These are phyloP conservation scores for Solanum sejunctum DNA, from an alignment of 257 asterid species.

Conservation along the genomic window DNA sequence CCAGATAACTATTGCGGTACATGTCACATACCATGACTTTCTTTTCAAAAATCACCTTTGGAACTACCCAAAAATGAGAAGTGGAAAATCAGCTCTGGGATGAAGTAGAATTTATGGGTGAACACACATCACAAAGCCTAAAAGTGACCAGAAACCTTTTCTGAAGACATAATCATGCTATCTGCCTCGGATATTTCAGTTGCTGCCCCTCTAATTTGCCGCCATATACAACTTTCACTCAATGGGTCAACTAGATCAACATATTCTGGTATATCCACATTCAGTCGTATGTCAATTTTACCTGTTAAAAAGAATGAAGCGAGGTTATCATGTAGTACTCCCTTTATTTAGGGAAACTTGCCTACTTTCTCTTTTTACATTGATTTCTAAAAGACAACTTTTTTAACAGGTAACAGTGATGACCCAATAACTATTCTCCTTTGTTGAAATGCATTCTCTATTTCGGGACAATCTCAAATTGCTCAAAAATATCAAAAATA, in stretches of 20 bases:
- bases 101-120: neutral
- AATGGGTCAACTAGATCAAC: slow-evolving; percentile 63
- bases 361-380: neutral
- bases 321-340: neutral
- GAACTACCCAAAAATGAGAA: neutral
- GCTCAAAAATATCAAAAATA: neutral
- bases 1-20: neutral
- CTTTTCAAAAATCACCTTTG: neutral
- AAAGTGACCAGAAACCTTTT: slow-evolving; percentile 33
- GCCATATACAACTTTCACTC: slow-evolving; percentile 64
- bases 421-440: neutral
- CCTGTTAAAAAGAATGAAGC: slow-evolving; percentile 34
- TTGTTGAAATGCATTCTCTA: neutral
- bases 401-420: neutral
- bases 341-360: neutral
- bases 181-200: slow-evolving; percentile 52
- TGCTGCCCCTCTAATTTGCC: slow-evolving; percentile 87
- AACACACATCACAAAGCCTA: neutral
- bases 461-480: neutral
- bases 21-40: neutral
- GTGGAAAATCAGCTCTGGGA: neutral
- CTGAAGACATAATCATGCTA: slow-evolving; percentile 27
- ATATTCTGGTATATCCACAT: slow-evolving; percentile 44
- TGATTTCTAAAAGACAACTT: neutral
- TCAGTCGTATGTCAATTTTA: slow-evolving; percentile 46